Evolutionary conservation across 345 rosid species (phyloP), one percentile per base, ranked within the genome.

Genomic region (Salix arbutifolia): DNA sequence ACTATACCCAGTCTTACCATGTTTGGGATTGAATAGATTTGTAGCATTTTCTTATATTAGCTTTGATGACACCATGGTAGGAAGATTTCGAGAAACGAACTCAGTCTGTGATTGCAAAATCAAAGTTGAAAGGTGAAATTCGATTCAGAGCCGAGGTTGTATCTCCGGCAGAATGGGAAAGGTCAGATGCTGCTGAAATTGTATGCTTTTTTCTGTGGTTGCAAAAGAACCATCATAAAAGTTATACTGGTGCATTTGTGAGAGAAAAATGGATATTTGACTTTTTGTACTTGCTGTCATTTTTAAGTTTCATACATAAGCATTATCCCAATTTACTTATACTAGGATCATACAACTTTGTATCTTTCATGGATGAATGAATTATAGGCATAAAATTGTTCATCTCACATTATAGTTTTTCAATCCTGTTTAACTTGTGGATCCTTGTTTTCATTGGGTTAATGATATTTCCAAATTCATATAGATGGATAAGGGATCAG

Each of bases 401-500:
- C 69, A 33, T 69, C 60, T 21, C 60, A 8, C 25, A 2, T 21
- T 0, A 53, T 21, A 2, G 40, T 33, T 70, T 2, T 44, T 69
- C 65, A 46, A 13, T 23, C 73, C 6, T 79, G 8, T 50, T 75
- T 37, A 75, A 62, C 70, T 68, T 62, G 58, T 38, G 42, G 28
- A 53, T 53, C 60, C 21, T 53, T 19, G 60, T 21, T 67, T 58
- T 69, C 44, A 25, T 71, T 76, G 79, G 62, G 74, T 48, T 73
- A 35, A 74, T 67, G 9, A 64, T 26, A 4, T 11, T 25, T 62
- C 33, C 5, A 62, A 60, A 23, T 62, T 62, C 26, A 62, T 62
- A 83, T 81, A 96, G 99, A 87, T 91, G 96, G 99, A 90, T 93
- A 83, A 86, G 83, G 78, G 99, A 92, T 73, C 98, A 92, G 83